A percentile compares a stretch with the other conserved stretches of the same genome.
phyloP scores from a whole-genome alignment of 805 yeast species.

The Ascoidea tarda region DNA sequence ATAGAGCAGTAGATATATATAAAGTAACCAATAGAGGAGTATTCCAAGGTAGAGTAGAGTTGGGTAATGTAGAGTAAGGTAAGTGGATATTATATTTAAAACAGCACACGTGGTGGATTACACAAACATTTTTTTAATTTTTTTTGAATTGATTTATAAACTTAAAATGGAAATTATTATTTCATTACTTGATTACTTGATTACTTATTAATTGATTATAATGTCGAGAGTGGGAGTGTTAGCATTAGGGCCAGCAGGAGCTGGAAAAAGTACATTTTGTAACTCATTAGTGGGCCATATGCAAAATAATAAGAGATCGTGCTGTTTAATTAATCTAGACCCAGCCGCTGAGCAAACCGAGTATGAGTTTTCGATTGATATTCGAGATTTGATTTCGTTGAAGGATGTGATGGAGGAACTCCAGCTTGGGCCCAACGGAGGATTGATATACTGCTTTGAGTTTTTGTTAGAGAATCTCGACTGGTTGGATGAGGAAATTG shows the following conservation, averaged over 20 bases:
- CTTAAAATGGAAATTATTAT: too few species aligned
- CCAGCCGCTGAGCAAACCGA: slow-evolving; percentile 73
- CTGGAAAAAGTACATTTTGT: slow-evolving; percentile 90
- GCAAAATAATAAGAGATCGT: slow-evolving; percentile 83
- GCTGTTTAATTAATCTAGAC: slow-evolving; percentile 89
- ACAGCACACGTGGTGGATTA: too few species aligned
- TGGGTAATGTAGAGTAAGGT: too few species aligned
- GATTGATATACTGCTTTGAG: slow-evolving; percentile 85
- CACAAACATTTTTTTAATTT: too few species aligned
- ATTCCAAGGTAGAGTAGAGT: too few species aligned
- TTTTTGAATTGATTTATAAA: too few species aligned
- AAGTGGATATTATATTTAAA: too few species aligned
- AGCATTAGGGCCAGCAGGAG: slow-evolving; percentile 97
- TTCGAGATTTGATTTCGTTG: slow-evolving; percentile 59
- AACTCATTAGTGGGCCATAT: slow-evolving; percentile 75
- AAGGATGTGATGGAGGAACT: slow-evolving; percentile 70
- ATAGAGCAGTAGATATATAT: too few species aligned
- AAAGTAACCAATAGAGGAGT: too few species aligned
- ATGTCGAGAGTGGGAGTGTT: slow-evolving; percentile 95
- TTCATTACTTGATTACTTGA: too few species aligned
- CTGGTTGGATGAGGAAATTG: slow-evolving; percentile 96
- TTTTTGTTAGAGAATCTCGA: slow-evolving; percentile 79
- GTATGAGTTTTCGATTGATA: slow-evolving; percentile 65
- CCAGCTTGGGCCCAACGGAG: slow-evolving; percentile 77
- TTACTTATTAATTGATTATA: not conserved